Conservation (phyloP, 192 early-diverging fungal genomes). For the Gorgonomyces haynaldii region DNA sequence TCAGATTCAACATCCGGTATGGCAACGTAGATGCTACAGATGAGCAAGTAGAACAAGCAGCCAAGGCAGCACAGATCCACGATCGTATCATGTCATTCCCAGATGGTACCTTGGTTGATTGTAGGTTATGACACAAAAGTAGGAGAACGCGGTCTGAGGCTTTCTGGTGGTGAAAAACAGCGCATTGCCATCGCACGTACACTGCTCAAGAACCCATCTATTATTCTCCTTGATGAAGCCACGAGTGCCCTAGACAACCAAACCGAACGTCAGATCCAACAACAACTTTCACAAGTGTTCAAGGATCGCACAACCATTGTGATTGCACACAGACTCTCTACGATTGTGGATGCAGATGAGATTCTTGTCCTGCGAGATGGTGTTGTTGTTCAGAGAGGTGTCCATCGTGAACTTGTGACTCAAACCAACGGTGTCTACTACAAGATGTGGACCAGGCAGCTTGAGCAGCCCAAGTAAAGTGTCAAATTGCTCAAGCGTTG, state of each 20-base stretch:
- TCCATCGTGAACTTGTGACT: conserved; percentile 61
- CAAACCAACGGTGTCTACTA: conserved; percentile 57
- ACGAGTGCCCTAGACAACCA: conserved; percentile 69
- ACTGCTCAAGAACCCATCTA: conserved; percentile 50
- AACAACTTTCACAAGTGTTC: conserved; percentile 64
- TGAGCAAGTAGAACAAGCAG: conserved; percentile 57
- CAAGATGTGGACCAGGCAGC: conserved; percentile 88
- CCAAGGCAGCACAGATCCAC: conserved; percentile 50
- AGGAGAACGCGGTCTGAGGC: conserved; percentile 53
- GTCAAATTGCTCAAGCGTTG: neutral
- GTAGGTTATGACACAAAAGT: conserved; percentile 52
- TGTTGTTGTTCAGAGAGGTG: conserved; percentile 68
- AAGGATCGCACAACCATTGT: conserved; percentile 71
- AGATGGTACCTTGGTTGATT: conserved; percentile 63
- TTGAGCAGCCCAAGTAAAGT: conserved; percentile 14
- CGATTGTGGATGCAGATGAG: conserved; percentile 61
- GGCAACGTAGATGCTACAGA: conserved; percentile 45
- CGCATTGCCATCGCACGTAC: conserved; percentile 77
- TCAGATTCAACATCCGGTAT: conserved; percentile 92
- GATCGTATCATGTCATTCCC: conserved; percentile 42
- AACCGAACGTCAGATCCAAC: conserved; percentile 86
- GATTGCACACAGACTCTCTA: conserved; percentile 63
- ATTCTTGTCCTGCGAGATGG: conserved; percentile 82
- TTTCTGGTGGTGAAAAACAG: conserved; percentile 90
- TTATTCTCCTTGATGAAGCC: conserved; percentile 66